Base-by-base conservation (phyloP, 139 green algal genomes). In the Haematococcus lacustris region DNA sequence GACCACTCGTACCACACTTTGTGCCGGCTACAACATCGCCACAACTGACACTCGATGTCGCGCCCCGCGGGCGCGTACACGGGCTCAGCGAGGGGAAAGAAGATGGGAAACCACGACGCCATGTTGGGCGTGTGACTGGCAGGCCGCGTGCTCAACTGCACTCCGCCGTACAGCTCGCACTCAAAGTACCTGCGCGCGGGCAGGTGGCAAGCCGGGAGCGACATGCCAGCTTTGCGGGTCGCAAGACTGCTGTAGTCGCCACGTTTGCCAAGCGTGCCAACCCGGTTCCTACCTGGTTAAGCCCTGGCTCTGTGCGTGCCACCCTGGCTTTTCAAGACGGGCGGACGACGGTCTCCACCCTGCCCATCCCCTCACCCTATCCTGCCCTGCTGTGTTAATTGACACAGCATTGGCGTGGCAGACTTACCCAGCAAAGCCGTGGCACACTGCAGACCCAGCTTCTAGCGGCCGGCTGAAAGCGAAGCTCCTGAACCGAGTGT, bases 101-200 rank as follows among this genome's bases (percentile, higher is more conserved):
- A 98, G 78, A 98, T 98, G 39, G 96, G 90, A 80, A 99, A 99
- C 93, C 93, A 97, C 71, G 41, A 83, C 76, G 86, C 88, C 92
- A 97, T 97, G 82, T 89, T 85, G 69, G 86, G 86, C 3, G 94
- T 98, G 83, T 97, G 92, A 3, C 82, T 97, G 35, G 85, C 71
- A 1, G 94, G 95, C 70, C 94, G 84, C 34, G 90, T 99, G 80
- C 86, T 92, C 13, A 99, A 86, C 65, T 81, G 72, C 34, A 99
- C 88, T 50, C 91, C 81, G 28, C 79, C 78, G 81, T 98, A 98
- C 63, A 99, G 84, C 61, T 86, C 67, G 5, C 88, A 83, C 35
- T 97, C 90, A 80, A 99, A 99, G 89, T 99, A 99, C 38, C 67
- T 72, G 67, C 43, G 33, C 2, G 35, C 6, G 35, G 63, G n/a